Evolutionary conservation across 345 rosid species (phyloP), one percentile per base, ranked within the genome.

Genomic region (Linum lewisii): DNA sequence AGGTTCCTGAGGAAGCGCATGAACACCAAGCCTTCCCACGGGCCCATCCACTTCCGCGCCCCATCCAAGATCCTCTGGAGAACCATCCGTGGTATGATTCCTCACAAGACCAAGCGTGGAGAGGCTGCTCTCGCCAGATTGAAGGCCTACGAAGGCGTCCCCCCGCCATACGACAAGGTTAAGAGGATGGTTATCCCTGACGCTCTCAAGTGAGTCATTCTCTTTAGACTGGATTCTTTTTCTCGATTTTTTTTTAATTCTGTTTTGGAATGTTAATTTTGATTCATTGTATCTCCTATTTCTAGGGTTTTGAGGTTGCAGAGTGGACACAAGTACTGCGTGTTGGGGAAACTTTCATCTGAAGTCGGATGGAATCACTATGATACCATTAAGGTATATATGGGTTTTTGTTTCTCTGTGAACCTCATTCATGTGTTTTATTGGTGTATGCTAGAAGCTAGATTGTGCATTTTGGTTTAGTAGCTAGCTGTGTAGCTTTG

Each of bases 281-380:
- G 32, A 7, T 23, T 6, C 2, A 26, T 15, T 1, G 1, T 57
- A 29, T 18, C 21, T 32, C 19, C 21, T 26, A 2, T 19, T 57
- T 14, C 7, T 51, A 70, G 74, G 74, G 74, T 70, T 47, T 70
- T 70, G 74, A 70, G 74, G 70, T 68, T 70, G 37, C 74, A 70
- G 59, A 61, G 66, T 4, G 74, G 74, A 21, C 74, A 70, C 59
- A 70, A 70, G 34, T 70, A 70, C 51, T 70, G 74, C 61, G 55
- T 70, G 66, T 65, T 70, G 51, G 74, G 74, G 21, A 62, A 67
- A 29, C 74, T 65, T 21, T 70, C 74, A 14, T 70, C 74, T 0
- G 69, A 70, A 66, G 74, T 70, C 38, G 74, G 74, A 50, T 70
- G 74, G 74, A 70, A 70, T 59, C 66, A 69, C 52, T 64, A 63